phyloP scores from a whole-genome alignment of 352 stramenopile genomes.

The Globisporangium middletonii region DNA sequence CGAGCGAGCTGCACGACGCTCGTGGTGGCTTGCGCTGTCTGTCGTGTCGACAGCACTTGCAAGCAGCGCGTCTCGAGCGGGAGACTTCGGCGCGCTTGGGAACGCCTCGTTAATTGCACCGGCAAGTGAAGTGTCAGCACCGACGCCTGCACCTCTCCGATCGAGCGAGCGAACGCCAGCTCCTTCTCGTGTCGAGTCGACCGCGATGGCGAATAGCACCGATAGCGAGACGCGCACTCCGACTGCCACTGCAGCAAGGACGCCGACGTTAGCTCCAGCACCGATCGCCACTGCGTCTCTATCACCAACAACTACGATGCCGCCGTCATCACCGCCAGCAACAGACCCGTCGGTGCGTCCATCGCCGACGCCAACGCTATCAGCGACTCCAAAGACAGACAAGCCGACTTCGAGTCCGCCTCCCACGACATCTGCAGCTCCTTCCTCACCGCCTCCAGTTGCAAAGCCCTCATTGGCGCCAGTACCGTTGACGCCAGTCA shows the following conservation, averaged over 20 bases:
- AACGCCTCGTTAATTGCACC: too few species aligned
- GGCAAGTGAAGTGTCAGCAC: not conserved
- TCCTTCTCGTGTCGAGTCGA: not conserved
- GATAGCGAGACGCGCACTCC: not conserved
- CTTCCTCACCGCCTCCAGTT: too few species aligned
- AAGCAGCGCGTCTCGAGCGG: too few species aligned
- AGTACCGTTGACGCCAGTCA: too few species aligned
- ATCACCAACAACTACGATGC: conserved; percentile 1
- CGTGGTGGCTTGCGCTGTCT: too few species aligned
- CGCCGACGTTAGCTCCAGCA: not conserved
- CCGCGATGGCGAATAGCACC: not conserved
- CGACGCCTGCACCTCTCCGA: not conserved
- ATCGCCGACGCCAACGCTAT: conserved; percentile 2
- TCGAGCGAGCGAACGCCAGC: too few species aligned
- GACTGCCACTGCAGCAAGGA: not conserved
- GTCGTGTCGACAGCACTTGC: too few species aligned
- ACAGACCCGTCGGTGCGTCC: not conserved
- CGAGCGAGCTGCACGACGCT: too few species aligned
- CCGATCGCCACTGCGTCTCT: not conserved
- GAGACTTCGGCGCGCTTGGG: too few species aligned
- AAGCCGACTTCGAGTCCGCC: too few species aligned
- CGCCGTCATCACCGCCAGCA: conserved; percentile 2
- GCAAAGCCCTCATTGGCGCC: too few species aligned
- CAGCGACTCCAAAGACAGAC: conserved; percentile 1
- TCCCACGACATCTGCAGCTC: too few species aligned